Conservation (phyloP, 2,329 filamentous ascomycete species). For the Cladobotryum mycophilum region DNA sequence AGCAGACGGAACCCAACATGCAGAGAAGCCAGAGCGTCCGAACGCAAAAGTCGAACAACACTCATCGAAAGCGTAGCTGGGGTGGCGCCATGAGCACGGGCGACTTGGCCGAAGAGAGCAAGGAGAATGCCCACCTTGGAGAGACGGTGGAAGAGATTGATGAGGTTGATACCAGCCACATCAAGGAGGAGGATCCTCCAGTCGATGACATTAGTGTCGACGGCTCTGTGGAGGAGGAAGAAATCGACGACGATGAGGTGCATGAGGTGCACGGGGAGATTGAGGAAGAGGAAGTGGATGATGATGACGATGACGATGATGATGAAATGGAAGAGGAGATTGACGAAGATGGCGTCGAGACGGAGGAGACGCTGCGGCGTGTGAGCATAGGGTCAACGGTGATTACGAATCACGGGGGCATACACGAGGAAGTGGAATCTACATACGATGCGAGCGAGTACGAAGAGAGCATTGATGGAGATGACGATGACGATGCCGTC, state of each 20-base stretch:
- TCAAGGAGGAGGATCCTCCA: slow-evolving; percentile 5
- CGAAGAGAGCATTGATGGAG: slow-evolving; percentile 11
- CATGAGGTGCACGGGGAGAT: background rate
- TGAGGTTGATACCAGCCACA: slow-evolving; percentile 23
- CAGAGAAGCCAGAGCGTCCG: slow-evolving; percentile 75
- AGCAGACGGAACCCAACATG: slow-evolving; percentile 57
- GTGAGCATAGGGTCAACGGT: slow-evolving; percentile 44
- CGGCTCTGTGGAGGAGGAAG: background rate
- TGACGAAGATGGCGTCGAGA: slow-evolving; percentile 30
- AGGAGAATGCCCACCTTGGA: slow-evolving; percentile 58
- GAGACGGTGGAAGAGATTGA: slow-evolving; percentile 56
- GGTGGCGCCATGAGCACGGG: slow-evolving; percentile 44
- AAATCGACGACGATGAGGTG: background rate
- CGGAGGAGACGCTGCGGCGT: slow-evolving; percentile 50
- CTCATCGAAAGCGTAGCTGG: slow-evolving; percentile 65
- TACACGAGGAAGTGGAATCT: background rate
- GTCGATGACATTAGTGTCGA: background rate
- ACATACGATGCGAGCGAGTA: slow-evolving; percentile 23
- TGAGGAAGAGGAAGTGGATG: background rate
- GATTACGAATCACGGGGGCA: slow-evolving; percentile 24
- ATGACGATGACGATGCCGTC: slow-evolving; percentile 21
- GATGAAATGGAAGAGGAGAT: slow-evolving; percentile 20
- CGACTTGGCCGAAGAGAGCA: slow-evolving; percentile 48
- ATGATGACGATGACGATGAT: slow-evolving; percentile 14
- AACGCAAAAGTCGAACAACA: slow-evolving; percentile 42